phyloP scores from a whole-genome alignment of 768 basidiomycete genomes.

The Trametes meyenii region DNA sequence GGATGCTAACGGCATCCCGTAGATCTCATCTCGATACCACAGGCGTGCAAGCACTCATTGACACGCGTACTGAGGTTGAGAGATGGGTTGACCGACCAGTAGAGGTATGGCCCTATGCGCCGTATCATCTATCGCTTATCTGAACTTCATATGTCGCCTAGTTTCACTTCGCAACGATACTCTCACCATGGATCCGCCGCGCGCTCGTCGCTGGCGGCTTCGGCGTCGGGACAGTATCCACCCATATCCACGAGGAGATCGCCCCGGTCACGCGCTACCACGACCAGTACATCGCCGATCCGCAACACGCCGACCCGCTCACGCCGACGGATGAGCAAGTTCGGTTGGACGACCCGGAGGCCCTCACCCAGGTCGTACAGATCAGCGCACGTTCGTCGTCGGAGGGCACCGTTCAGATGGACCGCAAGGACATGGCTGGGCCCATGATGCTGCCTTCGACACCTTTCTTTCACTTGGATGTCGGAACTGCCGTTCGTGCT shows the following conservation, averaged over 20 bases:
- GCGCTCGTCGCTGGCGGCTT: constrained; percentile 88
- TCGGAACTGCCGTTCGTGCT: constrained; percentile 34
- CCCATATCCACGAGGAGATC: constrained; percentile 58
- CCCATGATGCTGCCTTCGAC: constrained; percentile 53
- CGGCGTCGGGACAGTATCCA: constrained; percentile 58
- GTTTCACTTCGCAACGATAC: constrained; percentile 92
- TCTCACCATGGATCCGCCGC: constrained; percentile 91
- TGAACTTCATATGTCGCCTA: neutral
- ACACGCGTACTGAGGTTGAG: constrained; percentile 82
- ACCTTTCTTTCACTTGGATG: constrained; percentile 83
- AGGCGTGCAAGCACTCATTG: constrained; percentile 85
- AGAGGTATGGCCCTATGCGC: constrained; percentile 37
- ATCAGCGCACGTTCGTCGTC: constrained; percentile 16
- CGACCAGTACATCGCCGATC: constrained; percentile 40
- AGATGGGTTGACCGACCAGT: constrained; percentile 77
- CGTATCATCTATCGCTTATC: neutral
- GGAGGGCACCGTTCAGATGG: constrained; percentile 8
- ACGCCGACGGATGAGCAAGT: constrained; percentile 1
- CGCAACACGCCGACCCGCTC: constrained; percentile 25
- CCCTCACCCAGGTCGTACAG: neutral
- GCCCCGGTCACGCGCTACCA: constrained; percentile 70
- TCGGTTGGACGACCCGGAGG: constrained; percentile 10
- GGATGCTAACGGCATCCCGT: constrained; percentile 3
- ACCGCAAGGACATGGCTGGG: constrained; percentile 7
- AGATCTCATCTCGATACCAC: constrained; percentile 91